Evolutionary conservation across 305 asterid genomes (phyloP), one percentile per base, ranked within the genome.

Genomic region (Solanum aculeatissimum): DNA sequence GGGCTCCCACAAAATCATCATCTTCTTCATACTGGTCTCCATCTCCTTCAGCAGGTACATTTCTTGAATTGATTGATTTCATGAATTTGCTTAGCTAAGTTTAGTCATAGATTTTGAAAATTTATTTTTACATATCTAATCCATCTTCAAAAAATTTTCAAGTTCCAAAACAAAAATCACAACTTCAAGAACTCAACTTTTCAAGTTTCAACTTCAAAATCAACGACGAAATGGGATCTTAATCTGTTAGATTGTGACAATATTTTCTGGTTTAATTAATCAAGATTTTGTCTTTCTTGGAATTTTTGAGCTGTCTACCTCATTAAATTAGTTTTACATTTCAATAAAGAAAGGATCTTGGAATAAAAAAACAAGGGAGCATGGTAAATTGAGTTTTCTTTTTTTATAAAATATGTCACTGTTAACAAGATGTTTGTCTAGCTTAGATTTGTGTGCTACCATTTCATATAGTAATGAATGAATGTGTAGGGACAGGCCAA

Each of bases 401-500:
- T 23, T 14, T 32, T 74, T 35, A 35, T 42, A 66, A 19, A 49
- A 38, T 25, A 55, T 75, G 18, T 86, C 85, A 45, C 85, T 88
- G 83, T 84, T 84, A 84, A 88, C 85, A 91, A 92, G 98, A 91
- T 91, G 89, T 89, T 91, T 87, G 95, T 85, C 93, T 84, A 71
- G 86, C 86, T 87, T 90, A 82, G 95, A 88, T 86, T 88, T 91
- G 91, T 54, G 91, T 87, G 90, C 90, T 90, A 69, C 77, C 49
- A 84, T 87, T 90, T 82, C 79, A 82, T 79, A 85, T 72, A 45
- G 45, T 86, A 83, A 89, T 88, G 88, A 89, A 88, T 79, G 78
- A 72, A 87, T 88, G 74, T 89, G 78, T 85, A 92, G 96, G 97
- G 79, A 79, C 94, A 86, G 93, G 94, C 84, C 92, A 93, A 85